Base-by-base conservation (phyloP, 2,329 filamentous ascomycete species). In the Fusarium sp. region DNA sequence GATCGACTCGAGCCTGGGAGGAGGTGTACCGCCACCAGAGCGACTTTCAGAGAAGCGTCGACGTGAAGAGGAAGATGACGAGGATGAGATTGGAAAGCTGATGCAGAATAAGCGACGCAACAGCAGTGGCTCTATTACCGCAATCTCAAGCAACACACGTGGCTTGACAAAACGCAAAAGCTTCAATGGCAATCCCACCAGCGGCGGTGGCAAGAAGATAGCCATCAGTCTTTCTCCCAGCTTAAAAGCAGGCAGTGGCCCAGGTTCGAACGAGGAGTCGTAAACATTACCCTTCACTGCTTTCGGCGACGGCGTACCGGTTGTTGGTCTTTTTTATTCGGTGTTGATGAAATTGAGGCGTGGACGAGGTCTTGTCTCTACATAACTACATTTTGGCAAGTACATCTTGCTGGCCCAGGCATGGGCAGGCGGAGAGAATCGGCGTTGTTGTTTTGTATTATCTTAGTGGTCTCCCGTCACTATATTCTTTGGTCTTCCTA, bases 11-110 rank as follows among this genome's bases (percentile, higher is more conserved):
- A 67, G 64, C 13, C 42, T 72, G 21, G 67, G 68, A 27, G 51
- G 76, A 34, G 50, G 76, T 8, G 73, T 81, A 25, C 89, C 90
- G 1, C 90, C 91, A 5, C 92, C 90, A 0, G 93, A 97, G 79
- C 88, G 93, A 56, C 81, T 97, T 20, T 92, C 93, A 0, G 93
- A 97, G 78, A 98, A 98, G 80, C 91, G 95, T 49, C 88, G 95
- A 49, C 89, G 96, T 73, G 94, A 97, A 77, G 95, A 98, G 60
- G 93, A 97, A 66, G 80, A 82, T n/a, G 95, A 98, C 47, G 94
- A 97, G 59, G 94, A 98, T 70, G 93, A 95, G 75, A 82, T 98
- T n/a, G 90, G 90, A 57, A 97, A 96, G 80, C 85, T 98, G 73
- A 89, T 93, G 69, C 83, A 87, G 50, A 84, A 83, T 75, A 91